Evolutionary conservation across 2,329 filamentous ascomycete species (phyloP).

Genomic region (Pseudocercospora vitis): DNA sequence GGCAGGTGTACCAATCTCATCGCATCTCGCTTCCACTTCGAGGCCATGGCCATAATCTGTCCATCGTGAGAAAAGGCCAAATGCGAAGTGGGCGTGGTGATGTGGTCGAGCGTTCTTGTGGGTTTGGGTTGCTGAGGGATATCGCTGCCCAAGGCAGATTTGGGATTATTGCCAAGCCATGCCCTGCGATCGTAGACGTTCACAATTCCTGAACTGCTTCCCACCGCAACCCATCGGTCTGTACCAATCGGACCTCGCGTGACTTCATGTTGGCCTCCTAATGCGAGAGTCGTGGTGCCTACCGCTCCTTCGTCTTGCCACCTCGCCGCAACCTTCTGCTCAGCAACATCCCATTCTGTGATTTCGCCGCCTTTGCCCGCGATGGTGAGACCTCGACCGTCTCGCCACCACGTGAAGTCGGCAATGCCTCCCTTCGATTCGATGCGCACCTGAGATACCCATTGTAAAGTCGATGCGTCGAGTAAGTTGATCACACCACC

Average conservation of each 20-base stretch:
- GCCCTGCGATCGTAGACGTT: slow-evolving; percentile 86
- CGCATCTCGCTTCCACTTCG: slow-evolving; percentile 83
- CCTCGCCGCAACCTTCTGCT: slow-evolving; percentile 69
- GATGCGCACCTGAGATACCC: slow-evolving; percentile 78
- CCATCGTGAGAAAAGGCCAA: slow-evolving; percentile 84
- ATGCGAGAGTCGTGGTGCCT: slow-evolving; percentile 75
- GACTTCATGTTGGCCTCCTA: slow-evolving; percentile 65
- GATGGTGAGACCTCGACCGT: slow-evolving; percentile 77
- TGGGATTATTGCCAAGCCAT: slow-evolving; percentile 46
- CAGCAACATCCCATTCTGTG: slow-evolving; percentile 77
- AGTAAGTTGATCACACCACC: slow-evolving; percentile 87
- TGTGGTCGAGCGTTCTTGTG: slow-evolving; percentile 72
- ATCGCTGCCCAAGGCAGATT: slow-evolving; percentile 13
- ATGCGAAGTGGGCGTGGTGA: slow-evolving; percentile 80
- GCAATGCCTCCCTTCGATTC: slow-evolving; percentile 81
- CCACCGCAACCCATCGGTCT: slow-evolving; percentile 86
- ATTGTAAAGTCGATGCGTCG: slow-evolving; percentile 77
- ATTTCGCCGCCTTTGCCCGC: slow-evolving; percentile 85
- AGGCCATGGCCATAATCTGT: slow-evolving; percentile 83
- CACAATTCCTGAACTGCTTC: slow-evolving; percentile 81
- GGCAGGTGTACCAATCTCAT: slow-evolving; percentile 85
- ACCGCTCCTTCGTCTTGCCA: slow-evolving; percentile 92
- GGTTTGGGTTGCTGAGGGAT: slow-evolving; percentile 71
- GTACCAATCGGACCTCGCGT: slow-evolving; percentile 64
- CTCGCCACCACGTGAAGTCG: slow-evolving; percentile 90